Base-by-base conservation (phyloP, 2,329 filamentous ascomycete species). In the Arthrobotrys entomopaga region DNA sequence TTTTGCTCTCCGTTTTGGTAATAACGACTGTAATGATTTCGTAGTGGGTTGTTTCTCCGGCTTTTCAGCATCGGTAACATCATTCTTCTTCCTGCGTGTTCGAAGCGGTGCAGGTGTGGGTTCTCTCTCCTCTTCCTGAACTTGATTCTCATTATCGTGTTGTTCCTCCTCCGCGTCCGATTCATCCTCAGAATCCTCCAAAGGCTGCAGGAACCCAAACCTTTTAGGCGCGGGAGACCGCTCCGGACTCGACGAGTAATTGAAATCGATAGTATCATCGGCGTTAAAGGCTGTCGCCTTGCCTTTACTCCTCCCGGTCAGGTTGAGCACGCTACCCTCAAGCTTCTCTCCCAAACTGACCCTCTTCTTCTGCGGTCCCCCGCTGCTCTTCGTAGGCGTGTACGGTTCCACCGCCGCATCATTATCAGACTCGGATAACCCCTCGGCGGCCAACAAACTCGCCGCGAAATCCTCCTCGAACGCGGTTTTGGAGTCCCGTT, bases 381-480 rank as follows among this genome's bases (percentile, higher is more conserved):
- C 52, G 48, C 56, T 60, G 38, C 61, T 74, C 48, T 64, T 64
- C 13, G 67, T 65, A 10, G 69, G 69, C 10, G 69, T 66, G 42
- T 66, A 57, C 5, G 69, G 63, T 24, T 19, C 38, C 43, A 54
- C 15, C 11, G 38, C 54, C 60, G 48, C 56, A 11, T 66, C 61
- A 19, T 40, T 54, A 29, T 61, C 56, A n/a, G 34, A 42, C 22
- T 63, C 61, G 29, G 29, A 34, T 6, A n/a, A n/a, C n/a, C 6
- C 29, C 11, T 66, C 63, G 15, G 69, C 63, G 38, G 69, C 69
- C 38, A 66, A 49, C 16, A 74, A 38, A 40, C 63, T 67, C 38
- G 61, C 63, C 22, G 69, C 69, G 13, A 66, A 67, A 26, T 74
- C 69, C 26, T 74, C 69, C 16, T 74, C 69, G 40, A 74, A 74